Percentiles rank a stretch among this genome's conserved stretches.
Conservation (phyloP, 106 monocot species). For the Alisma plantagoaquatica region DNA sequence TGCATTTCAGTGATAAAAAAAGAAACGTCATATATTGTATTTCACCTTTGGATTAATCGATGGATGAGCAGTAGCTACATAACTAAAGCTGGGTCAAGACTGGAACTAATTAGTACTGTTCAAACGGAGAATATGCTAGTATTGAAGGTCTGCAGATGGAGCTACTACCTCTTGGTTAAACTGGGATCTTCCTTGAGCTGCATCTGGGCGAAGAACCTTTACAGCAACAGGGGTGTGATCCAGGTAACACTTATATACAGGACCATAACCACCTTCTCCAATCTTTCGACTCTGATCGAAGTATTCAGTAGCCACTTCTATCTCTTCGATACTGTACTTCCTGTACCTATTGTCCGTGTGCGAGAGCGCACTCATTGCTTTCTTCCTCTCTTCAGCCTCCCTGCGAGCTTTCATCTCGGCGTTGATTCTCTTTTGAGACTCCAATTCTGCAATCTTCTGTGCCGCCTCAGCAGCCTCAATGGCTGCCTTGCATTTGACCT, state of each 20-base stretch:
- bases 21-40: not conserved
- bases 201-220: slow-evolving; percentile 50
- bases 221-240: slow-evolving; percentile 45
- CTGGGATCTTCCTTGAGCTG: slow-evolving; percentile 48
- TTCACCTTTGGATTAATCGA: too few species aligned
- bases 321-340: slow-evolving; percentile 56
- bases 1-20: not conserved
- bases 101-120: too few species aligned
- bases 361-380: slow-evolving; percentile 5
- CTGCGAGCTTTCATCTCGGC: slow-evolving; percentile 44
- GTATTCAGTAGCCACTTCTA: slow-evolving; percentile 41
- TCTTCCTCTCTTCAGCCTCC: slow-evolving; percentile 49
- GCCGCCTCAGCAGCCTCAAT: slow-evolving; percentile 51
- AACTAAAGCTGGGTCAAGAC: too few species aligned
- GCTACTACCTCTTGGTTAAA: slow-evolving; percentile 52
- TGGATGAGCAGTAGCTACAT: too few species aligned
- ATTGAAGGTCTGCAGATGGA: too few species aligned
- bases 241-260: slow-evolving; percentile 27
- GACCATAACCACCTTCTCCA: slow-evolving; percentile 59
- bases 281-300: slow-evolving; percentile 34
- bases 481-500: slow-evolving; percentile 47
- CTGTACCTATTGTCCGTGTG: slow-evolving; percentile 35
- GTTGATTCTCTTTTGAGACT: slow-evolving; percentile 43
- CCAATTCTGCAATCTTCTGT: slow-evolving; percentile 48
- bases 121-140: too few species aligned